Base-by-base conservation (phyloP, 2,329 filamentous ascomycete species). In the Talaromyces sp. region DNA sequence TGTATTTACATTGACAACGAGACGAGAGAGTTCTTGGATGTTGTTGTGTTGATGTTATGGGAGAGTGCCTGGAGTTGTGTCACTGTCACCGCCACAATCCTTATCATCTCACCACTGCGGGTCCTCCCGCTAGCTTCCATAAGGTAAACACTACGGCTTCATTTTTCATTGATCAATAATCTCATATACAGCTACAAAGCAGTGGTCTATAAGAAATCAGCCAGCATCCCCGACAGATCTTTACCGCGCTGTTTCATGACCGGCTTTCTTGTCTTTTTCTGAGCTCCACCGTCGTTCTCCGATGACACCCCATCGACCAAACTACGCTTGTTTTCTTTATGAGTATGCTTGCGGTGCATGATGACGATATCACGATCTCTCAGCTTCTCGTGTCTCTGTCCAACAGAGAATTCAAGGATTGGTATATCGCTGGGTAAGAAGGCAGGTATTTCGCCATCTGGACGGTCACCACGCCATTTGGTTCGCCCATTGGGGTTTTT, bases 151-250 rank as follows among this genome's bases (percentile, higher is more conserved):
- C 17, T n/a, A 19, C 15, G n/a, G 53, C n/a, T 34, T 54, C 10
- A 15, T n/a, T 36, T 31, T 22, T 8, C 7, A 56, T 22, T 15
- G 17, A 54, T 54, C n/a, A 34, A 22, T 3, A 22, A 7, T 22
- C n/a, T 34, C 11, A 34, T 10, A 31, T 56, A 38, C 29, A 27
- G 8, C 29, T n/a, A n/a, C 13, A 27, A 27, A 27, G 5, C 45
- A 27, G 5, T 36, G 1, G 17, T 36, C 31, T 54, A 72, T 8
- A 71, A 58, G 64, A 78, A 77, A n/a, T 75, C 72, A n/a, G 69
- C 67, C 25, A 78, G 67, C 13, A 77, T 31, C 40, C 70, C 72
- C 17, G 68, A 67, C 51, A 78, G 69, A 64, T 76, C 71, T 38
- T 69, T 72, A 22, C 66, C 67, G 27, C 70, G 71, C 34, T 69